phyloP scores from a whole-genome alignment of 2,329 filamentous ascomycete genomes.

The Myriangium duriaei region DNA sequence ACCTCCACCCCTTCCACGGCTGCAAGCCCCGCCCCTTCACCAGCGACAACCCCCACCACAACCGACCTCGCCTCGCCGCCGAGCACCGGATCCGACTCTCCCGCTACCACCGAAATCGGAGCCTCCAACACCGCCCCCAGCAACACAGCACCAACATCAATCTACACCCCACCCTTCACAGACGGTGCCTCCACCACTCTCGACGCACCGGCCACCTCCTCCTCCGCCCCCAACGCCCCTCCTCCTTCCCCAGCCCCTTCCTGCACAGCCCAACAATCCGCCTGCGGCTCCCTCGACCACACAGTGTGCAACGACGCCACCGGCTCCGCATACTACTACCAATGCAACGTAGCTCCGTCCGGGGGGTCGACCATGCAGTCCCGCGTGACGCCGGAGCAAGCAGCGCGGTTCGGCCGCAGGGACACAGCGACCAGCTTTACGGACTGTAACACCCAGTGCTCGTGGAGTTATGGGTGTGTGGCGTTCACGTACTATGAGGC shows the following conservation, averaged over 20 bases:
- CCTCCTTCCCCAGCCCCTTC: slow-evolving; percentile 1
- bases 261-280: slow-evolving; percentile 1
- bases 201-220: slow-evolving; percentile 1
- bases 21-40: too few relatives aligned
- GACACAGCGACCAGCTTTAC: too few relatives aligned
- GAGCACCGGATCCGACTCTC: too few relatives aligned
- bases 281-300: slow-evolving; percentile 3
- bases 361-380: slow-evolving; percentile 3
- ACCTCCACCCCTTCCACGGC: too few relatives aligned
- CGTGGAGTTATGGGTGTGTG: slow-evolving; percentile 4
- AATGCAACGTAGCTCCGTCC: slow-evolving; percentile 6
- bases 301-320: slow-evolving; percentile 7
- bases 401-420: not conserved
- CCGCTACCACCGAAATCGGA: too few relatives aligned
- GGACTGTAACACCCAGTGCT: slow-evolving; percentile 7
- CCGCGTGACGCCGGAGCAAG: slow-evolving; percentile 2
- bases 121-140: too few relatives aligned
- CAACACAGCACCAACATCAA: too few relatives aligned
- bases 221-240: slow-evolving; percentile 1
- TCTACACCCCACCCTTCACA: too few relatives aligned
- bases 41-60: too few relatives aligned
- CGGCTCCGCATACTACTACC: slow-evolving; percentile 8
- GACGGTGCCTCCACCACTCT: not conserved
- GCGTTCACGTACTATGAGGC: slow-evolving; percentile 6
- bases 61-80: too few relatives aligned